These are phyloP conservation scores for Candida piceae DNA, from an alignment of 805 yeast species.

Conservation along the genomic window DNA sequence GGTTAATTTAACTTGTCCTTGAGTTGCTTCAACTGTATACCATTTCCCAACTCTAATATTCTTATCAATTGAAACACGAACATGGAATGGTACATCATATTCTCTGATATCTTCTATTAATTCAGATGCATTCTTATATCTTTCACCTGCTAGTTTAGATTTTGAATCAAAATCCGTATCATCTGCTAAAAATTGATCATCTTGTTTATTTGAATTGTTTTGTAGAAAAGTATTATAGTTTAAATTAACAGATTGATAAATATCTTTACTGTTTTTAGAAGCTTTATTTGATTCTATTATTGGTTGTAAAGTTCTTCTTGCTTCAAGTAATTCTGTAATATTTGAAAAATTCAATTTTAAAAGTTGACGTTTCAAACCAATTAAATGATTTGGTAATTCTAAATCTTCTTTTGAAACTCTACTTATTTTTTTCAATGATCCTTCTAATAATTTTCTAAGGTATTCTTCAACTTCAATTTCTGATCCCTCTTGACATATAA, in stretches of 20 bases:
- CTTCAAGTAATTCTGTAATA: conserved; percentile 66
- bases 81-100: conserved; percentile 95
- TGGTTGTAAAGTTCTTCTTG: conserved; percentile 65
- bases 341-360: conserved; percentile 72
- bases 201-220: conserved; percentile 27
- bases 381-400: conserved; percentile 75
- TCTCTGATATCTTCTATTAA: conserved; percentile 79
- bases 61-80: conserved; percentile 89
- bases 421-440: conserved; percentile 49
- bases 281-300: conserved; percentile 63
- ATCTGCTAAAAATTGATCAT: conserved; percentile 26
- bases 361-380: conserved; percentile 64
- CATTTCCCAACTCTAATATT: conserved; percentile 91
- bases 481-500: conserved; percentile 55
- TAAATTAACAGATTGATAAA: conserved; percentile 54
- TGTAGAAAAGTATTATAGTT: conserved; percentile 29
- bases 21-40: conserved; percentile 73
- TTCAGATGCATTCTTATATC: conserved; percentile 50
- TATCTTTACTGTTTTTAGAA: conserved; percentile 57
- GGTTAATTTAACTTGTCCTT: conserved; percentile 47
- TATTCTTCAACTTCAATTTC: conserved; percentile 85
- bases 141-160: conserved; percentile 7
- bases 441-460: conserved; percentile 62
- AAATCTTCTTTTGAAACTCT: conserved; percentile 74
- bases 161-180: conserved; percentile 10